Evolutionary conservation across 2,329 filamentous ascomycete genomes (phyloP), one percentile per base, ranked within the genome.

Genomic region (Aspergillus eucalypticola): DNA sequence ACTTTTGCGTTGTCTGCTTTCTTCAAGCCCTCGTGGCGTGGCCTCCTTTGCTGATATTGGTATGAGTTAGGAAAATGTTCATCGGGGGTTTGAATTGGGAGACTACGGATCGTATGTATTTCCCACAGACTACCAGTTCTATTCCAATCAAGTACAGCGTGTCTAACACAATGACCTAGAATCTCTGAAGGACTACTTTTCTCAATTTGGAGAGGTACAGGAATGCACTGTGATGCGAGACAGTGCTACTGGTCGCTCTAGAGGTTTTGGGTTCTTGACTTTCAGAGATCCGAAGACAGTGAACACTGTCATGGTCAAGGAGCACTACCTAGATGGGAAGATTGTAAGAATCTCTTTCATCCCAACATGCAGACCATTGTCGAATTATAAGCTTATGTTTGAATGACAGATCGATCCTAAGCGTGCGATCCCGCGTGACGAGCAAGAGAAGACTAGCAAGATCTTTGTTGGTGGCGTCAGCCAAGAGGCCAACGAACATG

Each of bases 161-260:
- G 35, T 66, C 73, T 78, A 68, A 77, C 67, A 56, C 53, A 53
- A 27, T 27, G 23, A 21, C 50, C 21, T 66, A 99, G 95, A 99
- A 82, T 98, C 95, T 7, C 85, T 99, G 27, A 91, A 92, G 68
- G 91, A 97, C 66, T 99, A 99, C 76, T 99, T 99, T 76, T 93
- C 94, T 11, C 92, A 98, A 70, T 99, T 96, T 74, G 95, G 95
- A 62, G 95, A 99, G 75, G 95, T 99, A 48, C 86, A 94, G 29
- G 95, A 99, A 80, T 98, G 95, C 76, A 99, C 95, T 15, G 95
- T 99, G n/a, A 99, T 99, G 95, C 87, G 95, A 66, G 95, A 99
- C 78, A 93, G 92, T 63, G 90, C 91, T 53, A 96, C 92, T 8
- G 95, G 95, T 46, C 88, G 95, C 64, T 98, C 95, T 29, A 88